These are phyloP conservation scores for Hyaloperonospora arabidopsidis DNA, from an alignment of 352 stramenopile species.

Conservation along the genomic window DNA sequence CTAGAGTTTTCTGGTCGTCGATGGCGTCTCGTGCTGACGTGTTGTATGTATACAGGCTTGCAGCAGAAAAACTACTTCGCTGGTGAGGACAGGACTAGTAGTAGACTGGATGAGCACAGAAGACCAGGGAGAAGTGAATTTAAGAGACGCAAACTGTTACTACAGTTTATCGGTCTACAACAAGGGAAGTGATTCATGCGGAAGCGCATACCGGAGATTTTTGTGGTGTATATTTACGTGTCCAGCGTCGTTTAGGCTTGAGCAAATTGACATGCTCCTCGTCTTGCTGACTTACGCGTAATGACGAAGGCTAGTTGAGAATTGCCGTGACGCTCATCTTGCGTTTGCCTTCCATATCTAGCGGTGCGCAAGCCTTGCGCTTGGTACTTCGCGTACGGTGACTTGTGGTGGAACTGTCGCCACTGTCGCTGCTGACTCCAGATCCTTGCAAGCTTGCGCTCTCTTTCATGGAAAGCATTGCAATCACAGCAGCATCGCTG, in stretches of 20 bases:
- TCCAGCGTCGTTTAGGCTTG: background rate
- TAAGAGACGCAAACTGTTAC: slow-evolving; percentile 25
- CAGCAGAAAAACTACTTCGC: slow-evolving; percentile 11
- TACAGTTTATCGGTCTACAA: background rate
- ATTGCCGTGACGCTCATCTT: slow-evolving; percentile 87
- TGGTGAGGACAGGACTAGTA: slow-evolving; percentile 18
- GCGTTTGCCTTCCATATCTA: slow-evolving; percentile 57
- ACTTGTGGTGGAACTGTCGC: slow-evolving; percentile 27
- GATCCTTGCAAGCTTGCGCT: slow-evolving; percentile 20
- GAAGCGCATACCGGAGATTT: slow-evolving; percentile 2
- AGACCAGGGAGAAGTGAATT: slow-evolving; percentile 3
- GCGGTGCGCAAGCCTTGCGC: slow-evolving; percentile 61
- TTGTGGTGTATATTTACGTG: slow-evolving; percentile 12
- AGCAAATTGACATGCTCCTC: slow-evolving; percentile 7
- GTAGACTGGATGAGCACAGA: slow-evolving; percentile 17
- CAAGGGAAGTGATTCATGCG: background rate
- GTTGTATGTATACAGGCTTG: slow-evolving; percentile 10
- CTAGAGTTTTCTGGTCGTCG: slow-evolving; percentile 18
- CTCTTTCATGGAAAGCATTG: slow-evolving; percentile 79
- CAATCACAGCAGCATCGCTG: slow-evolving; percentile 63
- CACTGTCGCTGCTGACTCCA: slow-evolving; percentile 40
- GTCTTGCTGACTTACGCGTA: slow-evolving; percentile 3
- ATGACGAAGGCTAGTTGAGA: slow-evolving; percentile 52
- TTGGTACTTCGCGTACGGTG: slow-evolving; percentile 34
- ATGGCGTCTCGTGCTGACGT: slow-evolving; percentile 11